Conservation (phyloP, 352 stramenopile species). For the Globisporangium cylindrosporum region DNA sequence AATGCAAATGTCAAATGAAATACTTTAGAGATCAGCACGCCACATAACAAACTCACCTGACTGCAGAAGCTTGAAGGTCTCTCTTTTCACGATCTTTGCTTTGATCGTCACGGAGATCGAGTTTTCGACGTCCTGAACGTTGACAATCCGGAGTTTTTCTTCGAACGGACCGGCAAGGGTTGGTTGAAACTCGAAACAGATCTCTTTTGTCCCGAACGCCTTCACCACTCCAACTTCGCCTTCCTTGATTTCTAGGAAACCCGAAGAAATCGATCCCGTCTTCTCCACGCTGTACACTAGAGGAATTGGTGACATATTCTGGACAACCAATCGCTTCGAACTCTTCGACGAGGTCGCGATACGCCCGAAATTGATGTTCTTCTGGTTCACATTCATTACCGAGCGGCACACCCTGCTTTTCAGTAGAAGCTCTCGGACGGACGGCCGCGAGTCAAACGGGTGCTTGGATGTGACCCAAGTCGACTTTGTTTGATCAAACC, state of each 20-base stretch:
- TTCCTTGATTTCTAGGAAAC: conserved; percentile 88
- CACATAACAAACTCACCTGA: conserved; percentile 48
- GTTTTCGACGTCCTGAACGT: conserved; percentile 88
- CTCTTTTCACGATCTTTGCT: conserved; percentile 84
- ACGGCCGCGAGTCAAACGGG: conserved; percentile 74
- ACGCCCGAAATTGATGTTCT: conserved; percentile 90
- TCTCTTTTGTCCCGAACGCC: conserved; percentile 85
- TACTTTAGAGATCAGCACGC: not conserved
- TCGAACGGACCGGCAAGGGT: conserved; percentile 84
- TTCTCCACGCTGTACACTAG: conserved; percentile 88
- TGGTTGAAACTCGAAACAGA: conserved; percentile 88
- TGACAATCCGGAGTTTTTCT: conserved; percentile 88
- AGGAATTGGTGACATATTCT: conserved; percentile 85
- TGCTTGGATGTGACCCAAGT: conserved; percentile 74
- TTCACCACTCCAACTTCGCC: conserved; percentile 85
- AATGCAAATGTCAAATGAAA: not conserved
- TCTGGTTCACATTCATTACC: conserved; percentile 90
- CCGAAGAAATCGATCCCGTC: conserved; percentile 88
- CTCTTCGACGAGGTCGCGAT: conserved; percentile 85
- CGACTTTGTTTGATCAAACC: conserved; percentile 56
- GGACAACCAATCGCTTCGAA: conserved; percentile 81
- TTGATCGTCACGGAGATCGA: conserved; percentile 88
- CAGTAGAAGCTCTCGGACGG: conserved; percentile 79
- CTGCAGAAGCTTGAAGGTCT: conserved; percentile 89
- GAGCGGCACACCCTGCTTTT: conserved; percentile 84